These are phyloP conservation scores for Botryobasidium botryosum DNA, from an alignment of 768 basidiomycete species.

Conservation along the genomic window DNA sequence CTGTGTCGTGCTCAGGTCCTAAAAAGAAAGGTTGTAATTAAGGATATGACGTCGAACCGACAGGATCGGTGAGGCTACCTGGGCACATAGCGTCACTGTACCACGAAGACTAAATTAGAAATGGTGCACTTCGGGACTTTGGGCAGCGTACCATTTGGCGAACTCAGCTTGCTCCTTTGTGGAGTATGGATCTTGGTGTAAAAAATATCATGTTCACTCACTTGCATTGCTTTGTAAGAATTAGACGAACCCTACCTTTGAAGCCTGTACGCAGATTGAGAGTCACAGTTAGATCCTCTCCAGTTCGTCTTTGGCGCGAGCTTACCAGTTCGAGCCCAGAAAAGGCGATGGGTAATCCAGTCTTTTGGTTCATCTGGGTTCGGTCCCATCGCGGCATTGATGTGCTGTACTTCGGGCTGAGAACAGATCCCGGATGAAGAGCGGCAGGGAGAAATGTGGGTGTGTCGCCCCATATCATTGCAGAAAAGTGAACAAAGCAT, in stretches of 20 bases:
- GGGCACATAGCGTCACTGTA: too few species aligned
- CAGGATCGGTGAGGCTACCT: too few species aligned
- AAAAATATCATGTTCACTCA: too few species aligned
- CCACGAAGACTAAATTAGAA: too few species aligned
- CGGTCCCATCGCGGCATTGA: conserved; percentile 28
- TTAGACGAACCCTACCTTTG: conserved; percentile 27
- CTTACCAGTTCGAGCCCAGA: conserved; percentile 43
- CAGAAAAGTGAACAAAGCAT: conserved; percentile 50
- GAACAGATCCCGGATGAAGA: too few species aligned
- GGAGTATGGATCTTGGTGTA: conserved; percentile 41
- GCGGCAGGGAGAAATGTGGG: too few species aligned
- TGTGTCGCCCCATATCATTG: conserved; percentile 36
- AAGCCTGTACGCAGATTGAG: conserved; percentile 33
- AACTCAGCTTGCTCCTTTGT: conserved; percentile 25
- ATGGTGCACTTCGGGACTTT: too few species aligned
- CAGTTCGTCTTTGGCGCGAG: not conserved
- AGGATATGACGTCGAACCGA: too few species aligned
- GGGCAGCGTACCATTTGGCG: not conserved
- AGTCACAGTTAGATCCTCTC: not conserved
- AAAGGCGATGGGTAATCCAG: conserved; percentile 33
- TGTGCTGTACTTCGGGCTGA: conserved; percentile 31
- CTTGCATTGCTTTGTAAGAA: not conserved
- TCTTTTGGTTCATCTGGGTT: conserved; percentile 34
- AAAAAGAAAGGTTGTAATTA: too few species aligned
- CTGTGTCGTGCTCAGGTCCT: conserved; percentile 35